These are phyloP conservation scores for Colletotrichum higginsianum DNA, from an alignment of 2,329 filamentous ascomycete species.

Conservation along the genomic window DNA sequence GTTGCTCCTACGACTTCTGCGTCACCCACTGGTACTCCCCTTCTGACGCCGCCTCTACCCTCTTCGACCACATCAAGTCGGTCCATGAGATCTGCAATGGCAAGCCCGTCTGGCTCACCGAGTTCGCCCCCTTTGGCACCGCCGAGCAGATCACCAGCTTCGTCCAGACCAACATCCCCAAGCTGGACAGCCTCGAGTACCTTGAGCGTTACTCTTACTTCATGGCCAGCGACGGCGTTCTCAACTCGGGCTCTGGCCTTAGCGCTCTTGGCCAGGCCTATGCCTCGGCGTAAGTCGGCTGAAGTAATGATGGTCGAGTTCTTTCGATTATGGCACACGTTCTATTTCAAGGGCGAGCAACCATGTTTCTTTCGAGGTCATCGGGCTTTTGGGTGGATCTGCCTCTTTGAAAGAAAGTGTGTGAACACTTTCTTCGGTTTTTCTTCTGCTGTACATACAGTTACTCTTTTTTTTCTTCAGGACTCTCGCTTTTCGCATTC, in stretches of 20 bases:
- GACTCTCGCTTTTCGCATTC: constrained; percentile 41
- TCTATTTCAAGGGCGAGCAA: neutral
- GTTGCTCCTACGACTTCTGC: constrained; percentile 73
- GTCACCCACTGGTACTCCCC: constrained; percentile 76
- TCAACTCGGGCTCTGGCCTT: constrained; percentile 59
- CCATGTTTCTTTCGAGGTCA: constrained; percentile 8
- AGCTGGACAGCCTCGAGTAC: constrained; percentile 65
- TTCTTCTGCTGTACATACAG: constrained; percentile 56
- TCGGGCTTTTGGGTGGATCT: neutral
- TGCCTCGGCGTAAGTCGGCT: constrained; percentile 53
- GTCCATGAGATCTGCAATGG: constrained; percentile 62
- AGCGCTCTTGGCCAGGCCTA: constrained; percentile 66
- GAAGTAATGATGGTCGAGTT: neutral
- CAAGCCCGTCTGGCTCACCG: constrained; percentile 74
- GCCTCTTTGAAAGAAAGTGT: constrained; percentile 10
- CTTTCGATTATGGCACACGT: constrained; percentile 19
- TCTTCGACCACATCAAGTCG: constrained; percentile 68
- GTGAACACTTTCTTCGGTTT: constrained; percentile 11
- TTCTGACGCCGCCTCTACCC: constrained; percentile 61
- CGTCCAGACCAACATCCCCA: constrained; percentile 63
- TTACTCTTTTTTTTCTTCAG: constrained; percentile 41
- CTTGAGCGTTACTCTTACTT: constrained; percentile 73
- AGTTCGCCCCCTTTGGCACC: constrained; percentile 70
- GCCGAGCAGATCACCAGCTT: constrained; percentile 62
- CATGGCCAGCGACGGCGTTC: constrained; percentile 61